Base-by-base conservation (phyloP, 2,329 filamentous ascomycete genomes). In the Fusarium illudens region DNA sequence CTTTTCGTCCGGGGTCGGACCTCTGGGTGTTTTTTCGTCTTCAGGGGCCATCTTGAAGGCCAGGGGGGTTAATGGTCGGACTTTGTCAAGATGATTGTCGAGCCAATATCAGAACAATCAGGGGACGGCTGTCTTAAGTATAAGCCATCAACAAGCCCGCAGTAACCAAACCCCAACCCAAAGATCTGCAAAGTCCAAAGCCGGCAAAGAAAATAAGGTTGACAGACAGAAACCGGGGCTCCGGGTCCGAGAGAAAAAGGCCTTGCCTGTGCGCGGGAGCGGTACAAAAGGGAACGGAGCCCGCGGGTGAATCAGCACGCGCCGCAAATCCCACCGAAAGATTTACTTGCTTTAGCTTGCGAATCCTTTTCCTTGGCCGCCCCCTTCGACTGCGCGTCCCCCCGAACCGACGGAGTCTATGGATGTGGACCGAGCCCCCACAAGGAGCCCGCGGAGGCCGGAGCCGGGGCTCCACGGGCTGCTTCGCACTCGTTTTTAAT, bases 381-480 rank as follows among this genome's bases (percentile, higher is more conserved):
- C n/a, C 39, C 27, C 25, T 27, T 27, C 13, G 22, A n/a, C 13
- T 1, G 10, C 29, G 13, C 54, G 22, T 54, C 53, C 10, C 42
- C 15, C 57, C 64, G 49, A 13, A 6, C 65, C 53, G 48, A 58
- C 65, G 65, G 66, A 66, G 34, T 11, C 42, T 48, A 25, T 25
- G 7, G 57, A 12, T 19, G 58, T 56, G 64, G 46, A 34, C 27
- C 25, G 5, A 33, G 8, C 3, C 39, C 30, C 17, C 62, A 4
- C 50, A 20, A 39, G 62, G 62, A 17, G 15, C 20, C 67, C 67
- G 66, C 66, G 66, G 67, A n/a, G 4, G 44, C 1, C 67, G 59
- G 49, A 52, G 34, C 29, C 36, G 12, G 37, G 20, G 17, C 15
- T 27, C 52, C 52, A 44, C 52, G 39, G 39, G 8, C 11, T 2